These are phyloP conservation scores for Leishmania turanica DNA, from an alignment of 208 protist species.

Conservation along the genomic window DNA sequence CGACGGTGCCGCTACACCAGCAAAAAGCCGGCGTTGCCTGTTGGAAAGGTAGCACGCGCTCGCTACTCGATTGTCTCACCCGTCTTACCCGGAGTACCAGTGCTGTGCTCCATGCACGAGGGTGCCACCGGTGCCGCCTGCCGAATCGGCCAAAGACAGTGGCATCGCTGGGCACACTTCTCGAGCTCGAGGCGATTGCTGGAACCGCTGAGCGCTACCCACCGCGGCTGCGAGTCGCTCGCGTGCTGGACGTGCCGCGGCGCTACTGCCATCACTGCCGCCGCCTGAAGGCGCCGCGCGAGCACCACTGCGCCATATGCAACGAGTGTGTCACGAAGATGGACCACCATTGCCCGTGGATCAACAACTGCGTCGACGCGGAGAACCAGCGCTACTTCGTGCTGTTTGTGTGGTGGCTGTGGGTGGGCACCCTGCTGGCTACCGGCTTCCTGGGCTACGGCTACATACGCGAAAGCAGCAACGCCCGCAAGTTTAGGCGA, in stretches of 20 bases:
- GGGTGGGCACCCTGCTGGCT: conserved; percentile 37
- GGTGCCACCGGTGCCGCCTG: neutral
- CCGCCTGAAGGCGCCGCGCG: conserved; percentile 84
- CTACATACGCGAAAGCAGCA: conserved; percentile 26
- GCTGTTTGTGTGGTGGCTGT: conserved; percentile 66
- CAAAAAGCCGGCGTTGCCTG: neutral
- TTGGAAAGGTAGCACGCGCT: neutral
- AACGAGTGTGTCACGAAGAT: conserved; percentile 75
- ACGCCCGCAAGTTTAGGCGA: conserved; percentile 6
- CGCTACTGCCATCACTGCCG: conserved; percentile 69
- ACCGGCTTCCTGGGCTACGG: conserved; percentile 37
- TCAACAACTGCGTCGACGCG: conserved; percentile 88
- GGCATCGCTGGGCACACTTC: conserved; percentile 13
- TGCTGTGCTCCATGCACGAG: neutral
- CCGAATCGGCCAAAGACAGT: neutral
- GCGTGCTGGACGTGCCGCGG: conserved; percentile 60
- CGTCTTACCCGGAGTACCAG: too few relatives aligned
- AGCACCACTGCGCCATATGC: conserved; percentile 88
- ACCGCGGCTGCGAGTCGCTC: conserved; percentile 29
- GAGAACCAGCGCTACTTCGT: conserved; percentile 88
- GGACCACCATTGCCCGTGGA: conserved; percentile 94
- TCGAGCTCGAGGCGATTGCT: conserved; percentile 48
- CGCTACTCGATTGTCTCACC: neutral
- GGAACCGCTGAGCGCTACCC: conserved; percentile 32
- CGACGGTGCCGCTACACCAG: neutral